A percentile compares a stretch with the other conserved stretches of the same genome.
These are phyloP conservation scores for Colletotrichum neosansevieriae DNA, from an alignment of 2,329 filamentous ascomycete species.

Conservation along the genomic window DNA sequence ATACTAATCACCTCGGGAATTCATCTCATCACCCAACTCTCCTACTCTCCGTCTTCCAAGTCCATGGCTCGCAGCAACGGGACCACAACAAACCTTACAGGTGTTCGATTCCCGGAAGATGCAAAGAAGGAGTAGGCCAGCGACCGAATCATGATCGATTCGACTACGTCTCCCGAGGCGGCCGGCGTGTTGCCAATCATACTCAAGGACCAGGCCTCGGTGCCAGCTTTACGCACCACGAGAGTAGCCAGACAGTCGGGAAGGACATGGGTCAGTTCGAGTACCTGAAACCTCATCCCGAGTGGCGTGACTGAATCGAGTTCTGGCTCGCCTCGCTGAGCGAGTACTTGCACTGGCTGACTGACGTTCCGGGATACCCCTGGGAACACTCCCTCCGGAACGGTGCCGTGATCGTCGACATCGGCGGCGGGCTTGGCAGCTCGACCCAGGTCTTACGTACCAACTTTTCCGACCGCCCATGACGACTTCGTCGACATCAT, in stretches of 20 bases:
- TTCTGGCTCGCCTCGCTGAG: slow-evolving; percentile 23
- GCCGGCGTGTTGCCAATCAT: slow-evolving; percentile 21
- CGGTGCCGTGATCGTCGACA: slow-evolving; percentile 28
- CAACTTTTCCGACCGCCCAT: slow-evolving; percentile 10
- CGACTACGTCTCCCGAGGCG: slow-evolving; percentile 18
- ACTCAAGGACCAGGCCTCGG: slow-evolving; percentile 25
- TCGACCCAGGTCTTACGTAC: slow-evolving; percentile 26
- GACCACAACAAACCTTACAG: neutral
- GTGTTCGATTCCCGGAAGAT: slow-evolving; percentile 14
- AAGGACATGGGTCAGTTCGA: slow-evolving; percentile 35
- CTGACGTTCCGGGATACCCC: slow-evolving; percentile 32
- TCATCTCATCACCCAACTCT: slow-evolving; percentile 27
- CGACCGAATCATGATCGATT: slow-evolving; percentile 28
- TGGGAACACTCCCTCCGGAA: slow-evolving; percentile 20
- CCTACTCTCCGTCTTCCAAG: slow-evolving; percentile 5
- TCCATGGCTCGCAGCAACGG: neutral
- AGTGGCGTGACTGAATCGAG: slow-evolving; percentile 33
- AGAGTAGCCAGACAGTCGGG: slow-evolving; percentile 28
- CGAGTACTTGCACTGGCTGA: slow-evolving; percentile 29
- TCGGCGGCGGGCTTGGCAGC: slow-evolving; percentile 34
- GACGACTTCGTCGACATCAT: slow-evolving; percentile 29
- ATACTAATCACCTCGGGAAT: slow-evolving; percentile 19
- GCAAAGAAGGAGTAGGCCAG: slow-evolving; percentile 25
- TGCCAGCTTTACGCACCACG: slow-evolving; percentile 25
- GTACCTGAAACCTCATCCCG: slow-evolving; percentile 29